Evolutionary conservation across 768 basidiomycete species (phyloP), one percentile per base, ranked within the genome.

Genomic region (Artomyces pyxidatus): DNA sequence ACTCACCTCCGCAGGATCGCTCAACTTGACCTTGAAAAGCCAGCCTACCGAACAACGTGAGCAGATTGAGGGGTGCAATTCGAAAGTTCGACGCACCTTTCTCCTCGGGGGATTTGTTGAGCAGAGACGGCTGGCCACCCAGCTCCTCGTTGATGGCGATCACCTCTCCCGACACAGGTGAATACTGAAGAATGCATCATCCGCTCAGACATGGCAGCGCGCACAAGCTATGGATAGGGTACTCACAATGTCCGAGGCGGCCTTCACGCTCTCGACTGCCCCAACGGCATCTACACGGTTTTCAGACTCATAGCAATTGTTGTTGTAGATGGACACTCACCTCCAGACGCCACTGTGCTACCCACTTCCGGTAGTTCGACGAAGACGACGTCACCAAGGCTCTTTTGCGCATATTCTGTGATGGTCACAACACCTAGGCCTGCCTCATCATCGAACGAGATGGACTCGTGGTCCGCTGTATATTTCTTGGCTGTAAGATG

Each of bases 371-470:
- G 88, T 42, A 99, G 76, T 65, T 98, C 96, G 42, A 98, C 93
- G 68, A 89, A 99, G 41, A 98, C 96, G 45, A 98, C 91, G 64
- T 99, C 96, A 27, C 96, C 96, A 3, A 99, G 76, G 28, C 83
- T 81, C 42, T 82, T 75, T 65, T 97, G 92, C 2, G 96, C 96
- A 62, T 96, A 87, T 62, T 95, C 72, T 14, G 96, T 97, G 62
- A 99, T 88, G 37, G 80, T 78, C 38, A 98, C 74, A 7, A 77
- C 84, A 30, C 91, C 95, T 25, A 92, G 57, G 30, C 82, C 80
- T 17, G 86, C 86, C 35, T 69, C 62, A 49, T 86, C 78, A 63
- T 99, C 93, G 63, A 80, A 89, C 28, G 72, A 66, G 50, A 97
- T 75, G 47, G 81, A 78, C 71, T 99, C 95, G 65, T 99, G 95